Evolutionary conservation across 2,329 filamentous ascomycete species (phyloP).

Genomic region (Verticillium nonalfalfae): DNA sequence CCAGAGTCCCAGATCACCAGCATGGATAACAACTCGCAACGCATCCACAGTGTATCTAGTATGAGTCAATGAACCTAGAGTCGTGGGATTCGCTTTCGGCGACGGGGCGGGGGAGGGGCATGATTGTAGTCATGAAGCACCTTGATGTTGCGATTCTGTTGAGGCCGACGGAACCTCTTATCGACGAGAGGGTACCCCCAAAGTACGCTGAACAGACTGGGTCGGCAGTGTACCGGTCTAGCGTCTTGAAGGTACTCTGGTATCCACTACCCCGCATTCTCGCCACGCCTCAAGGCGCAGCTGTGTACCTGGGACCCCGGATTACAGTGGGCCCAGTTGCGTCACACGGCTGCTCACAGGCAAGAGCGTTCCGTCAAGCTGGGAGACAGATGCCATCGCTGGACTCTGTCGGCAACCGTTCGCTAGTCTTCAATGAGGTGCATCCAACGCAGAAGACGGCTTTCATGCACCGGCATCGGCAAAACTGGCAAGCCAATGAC

Average conservation of each 20-base stretch:
- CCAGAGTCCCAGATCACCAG: not conserved
- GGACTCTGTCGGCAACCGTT: not conserved
- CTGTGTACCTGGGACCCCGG: constrained; percentile 13
- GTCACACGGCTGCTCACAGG: constrained; percentile 6
- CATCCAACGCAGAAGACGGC: not conserved
- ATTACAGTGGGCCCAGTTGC: constrained; percentile 10
- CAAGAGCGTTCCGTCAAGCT: not conserved
- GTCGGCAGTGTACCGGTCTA: constrained; percentile 6
- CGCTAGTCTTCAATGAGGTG: not conserved
- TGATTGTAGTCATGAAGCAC: not conserved
- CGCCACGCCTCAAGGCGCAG: constrained; percentile 6
- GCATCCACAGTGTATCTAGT: not conserved
- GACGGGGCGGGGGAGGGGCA: not conserved
- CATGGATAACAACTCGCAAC: not conserved
- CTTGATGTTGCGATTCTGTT: not conserved
- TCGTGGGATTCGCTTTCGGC: not conserved
- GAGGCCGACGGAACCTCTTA: not conserved
- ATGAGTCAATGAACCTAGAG: not conserved
- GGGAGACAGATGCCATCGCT: not conserved
- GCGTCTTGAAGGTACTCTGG: constrained; percentile 6
- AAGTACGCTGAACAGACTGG: not conserved
- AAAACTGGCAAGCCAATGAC: not conserved
- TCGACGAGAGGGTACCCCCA: constrained; percentile 6
- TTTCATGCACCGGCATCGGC: not conserved
- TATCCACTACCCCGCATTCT: constrained; percentile 14